phyloP scores from a whole-genome alignment of 768 basidiomycete species.

The Multifurca ochricompacta region DNA sequence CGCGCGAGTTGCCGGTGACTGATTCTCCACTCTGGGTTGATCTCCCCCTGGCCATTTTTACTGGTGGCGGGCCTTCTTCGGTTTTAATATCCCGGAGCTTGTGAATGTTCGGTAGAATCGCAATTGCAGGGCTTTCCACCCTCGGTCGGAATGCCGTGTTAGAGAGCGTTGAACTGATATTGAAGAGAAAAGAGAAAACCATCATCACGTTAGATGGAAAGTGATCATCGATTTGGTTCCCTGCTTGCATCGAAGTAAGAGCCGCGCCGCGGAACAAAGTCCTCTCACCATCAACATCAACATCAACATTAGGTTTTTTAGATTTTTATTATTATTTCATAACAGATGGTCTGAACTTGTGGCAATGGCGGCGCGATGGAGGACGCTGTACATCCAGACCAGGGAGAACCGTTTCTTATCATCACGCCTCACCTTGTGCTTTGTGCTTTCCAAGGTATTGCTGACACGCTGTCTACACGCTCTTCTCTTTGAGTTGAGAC shows the following conservation, averaged over 20 bases:
- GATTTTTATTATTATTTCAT: too few relatives aligned
- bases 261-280: too few relatives aligned
- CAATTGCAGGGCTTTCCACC: slow-evolving; percentile 15
- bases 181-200: too few relatives aligned
- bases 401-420: slow-evolving; percentile 40
- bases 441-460: slow-evolving; percentile 49
- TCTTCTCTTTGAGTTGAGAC: slow-evolving; percentile 49
- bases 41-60: slow-evolving; percentile 14
- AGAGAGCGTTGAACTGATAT: slow-evolving; percentile 18
- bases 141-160: slow-evolving; percentile 17
- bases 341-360: background rate
- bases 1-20: slow-evolving; percentile 14
- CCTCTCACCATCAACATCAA: too few relatives aligned
- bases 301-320: too few relatives aligned
- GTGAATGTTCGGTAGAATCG: slow-evolving; percentile 21
- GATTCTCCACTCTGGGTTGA: slow-evolving; percentile 9
- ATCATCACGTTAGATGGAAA: slow-evolving; percentile 2
- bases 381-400: slow-evolving; percentile 6
- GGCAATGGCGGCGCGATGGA: slow-evolving; percentile 8
- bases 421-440: slow-evolving; percentile 35
- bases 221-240: slow-evolving; percentile 21
- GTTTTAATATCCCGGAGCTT: slow-evolving; percentile 20
- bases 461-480: slow-evolving; percentile 62
- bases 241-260: slow-evolving; percentile 20
- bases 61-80: slow-evolving; percentile 17